Evolutionary conservation across 2,329 filamentous ascomycete species (phyloP).

Genomic region (Lasiodiplodia theobromae): DNA sequence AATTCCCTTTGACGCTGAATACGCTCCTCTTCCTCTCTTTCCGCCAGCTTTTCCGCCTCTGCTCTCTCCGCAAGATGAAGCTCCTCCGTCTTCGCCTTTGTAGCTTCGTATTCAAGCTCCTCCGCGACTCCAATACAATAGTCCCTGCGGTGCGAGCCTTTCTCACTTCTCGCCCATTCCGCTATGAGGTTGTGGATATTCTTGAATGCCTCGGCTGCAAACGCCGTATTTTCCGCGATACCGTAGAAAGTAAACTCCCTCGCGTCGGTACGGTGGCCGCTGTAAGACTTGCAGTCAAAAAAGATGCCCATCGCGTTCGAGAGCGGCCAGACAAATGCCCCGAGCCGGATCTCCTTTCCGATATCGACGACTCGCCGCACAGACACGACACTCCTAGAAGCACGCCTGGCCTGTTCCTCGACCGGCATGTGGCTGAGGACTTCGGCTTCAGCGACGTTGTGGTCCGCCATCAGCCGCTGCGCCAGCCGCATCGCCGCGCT

Average conservation of each 20-base stretch:
- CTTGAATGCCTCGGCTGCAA: constrained; percentile 36
- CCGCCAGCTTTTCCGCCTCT: constrained; percentile 15
- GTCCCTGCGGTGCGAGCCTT: constrained; percentile 21
- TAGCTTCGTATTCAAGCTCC: not conserved
- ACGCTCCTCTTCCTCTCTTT: constrained; percentile 17
- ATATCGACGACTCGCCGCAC: not conserved
- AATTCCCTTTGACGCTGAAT: constrained; percentile 1
- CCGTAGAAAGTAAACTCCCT: not conserved
- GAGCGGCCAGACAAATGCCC: not conserved
- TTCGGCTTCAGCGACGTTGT: constrained; percentile 33
- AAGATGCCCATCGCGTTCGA: not conserved
- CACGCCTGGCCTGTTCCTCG: constrained; percentile 2
- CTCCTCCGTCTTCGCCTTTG: constrained; percentile 15
- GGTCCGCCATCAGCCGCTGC: constrained; percentile 27
- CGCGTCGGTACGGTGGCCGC: too few relatives aligned
- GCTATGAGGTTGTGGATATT: constrained; percentile 35
- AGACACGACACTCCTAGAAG: not conserved
- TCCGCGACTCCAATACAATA: not conserved
- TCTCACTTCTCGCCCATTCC: constrained; percentile 32
- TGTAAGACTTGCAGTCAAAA: not conserved
- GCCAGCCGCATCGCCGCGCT: constrained; percentile 22
- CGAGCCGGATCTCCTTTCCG: not conserved
- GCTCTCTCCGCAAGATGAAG: constrained; percentile 27
- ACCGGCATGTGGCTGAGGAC: constrained; percentile 27
- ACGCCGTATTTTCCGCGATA: constrained; percentile 35